Base-by-base conservation (phyloP, 2,329 filamentous ascomycete species). In the Neofusicoccum cordaticola region DNA sequence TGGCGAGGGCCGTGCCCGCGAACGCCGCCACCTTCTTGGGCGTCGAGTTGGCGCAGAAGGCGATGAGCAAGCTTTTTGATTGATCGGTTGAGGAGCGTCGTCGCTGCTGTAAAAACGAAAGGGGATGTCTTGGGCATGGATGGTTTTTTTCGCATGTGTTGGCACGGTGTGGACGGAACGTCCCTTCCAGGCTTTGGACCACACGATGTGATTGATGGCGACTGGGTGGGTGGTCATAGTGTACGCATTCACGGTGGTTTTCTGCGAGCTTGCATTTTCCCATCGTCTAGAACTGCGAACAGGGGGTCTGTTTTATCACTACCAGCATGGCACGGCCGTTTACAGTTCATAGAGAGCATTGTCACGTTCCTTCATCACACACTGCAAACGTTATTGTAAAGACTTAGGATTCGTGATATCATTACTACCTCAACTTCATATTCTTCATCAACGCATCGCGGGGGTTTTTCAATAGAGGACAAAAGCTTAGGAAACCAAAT, bases 21-120 rank as follows among this genome's bases (percentile, higher is more conserved):
- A 99, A 99, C 75, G 95, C 95, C 1, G 95, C 95, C 37, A 98
- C 95, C 2, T 99, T 99, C 73, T 79, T 93, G 72, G 91, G 91
- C 11, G 91, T 95, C 7, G 91, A 95, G 81, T 78, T 94, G 76
- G 91, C 91, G 48, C 91, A 95, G 74, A 88, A 91, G 79, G 88
- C 88, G 51, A 92, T 95, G 90, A 88, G 86, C 69, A 93, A 88
- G 84, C 80, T 85, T 56, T 92, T 94, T 74, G 86, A 47, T 39
- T 22, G 22, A 22, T 22, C 3, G 22, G 3, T 22, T 22, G 22
- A 22, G 22, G 22, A 22, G 22, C 22, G 22, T 22, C 22, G 22
- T 22, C 22, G 22, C 22, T 22, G 13, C 31, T 51, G 9, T 42
- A 31, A n/a, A 4, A 34, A 17, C 12, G 13, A 22, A 35, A 58